Percentiles rank a stretch among this genome's conserved stretches.
These are phyloP conservation scores for Pyrenula massariospora DNA, from an alignment of 495 filamentous ascomycete genomes.

Conservation along the genomic window DNA sequence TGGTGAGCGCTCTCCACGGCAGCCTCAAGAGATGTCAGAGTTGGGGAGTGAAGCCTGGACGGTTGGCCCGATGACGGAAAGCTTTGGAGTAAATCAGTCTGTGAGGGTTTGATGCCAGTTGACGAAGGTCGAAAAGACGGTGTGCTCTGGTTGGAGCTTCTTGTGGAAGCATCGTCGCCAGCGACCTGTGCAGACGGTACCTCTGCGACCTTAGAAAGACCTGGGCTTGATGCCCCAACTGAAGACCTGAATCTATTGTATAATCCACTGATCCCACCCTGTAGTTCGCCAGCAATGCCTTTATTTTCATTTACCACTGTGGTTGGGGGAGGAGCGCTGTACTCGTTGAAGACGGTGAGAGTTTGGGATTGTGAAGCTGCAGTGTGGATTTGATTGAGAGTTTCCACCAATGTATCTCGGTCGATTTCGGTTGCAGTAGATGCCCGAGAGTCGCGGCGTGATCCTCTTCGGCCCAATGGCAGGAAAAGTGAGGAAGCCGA, in stretches of 20 bases:
- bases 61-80: conserved; percentile 21
- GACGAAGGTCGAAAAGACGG: neutral
- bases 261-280: conserved; percentile 73
- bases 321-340: conserved; percentile 38
- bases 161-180: conserved; percentile 8
- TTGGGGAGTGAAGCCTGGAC: conserved; percentile 32
- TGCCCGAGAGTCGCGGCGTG: conserved; percentile 50
- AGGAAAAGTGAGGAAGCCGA: conserved; percentile 31
- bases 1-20: conserved; percentile 23
- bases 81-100: conserved; percentile 14
- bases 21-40: conserved; percentile 17
- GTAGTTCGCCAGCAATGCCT: conserved; percentile 56
- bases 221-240: conserved; percentile 49
- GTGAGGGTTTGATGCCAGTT: neutral
- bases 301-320: conserved; percentile 50
- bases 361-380: conserved; percentile 67
- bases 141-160: neutral
- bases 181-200: conserved; percentile 24
- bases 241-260: conserved; percentile 73
- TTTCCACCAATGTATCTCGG: conserved; percentile 56
- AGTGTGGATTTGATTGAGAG: conserved; percentile 76
- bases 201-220: conserved; percentile 15
- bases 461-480: conserved; percentile 27
- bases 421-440: conserved; percentile 55
- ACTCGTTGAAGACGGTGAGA: conserved; percentile 83